These are phyloP conservation scores for Cytidiella melzeri DNA, from an alignment of 768 basidiomycete species.

Conservation along the genomic window DNA sequence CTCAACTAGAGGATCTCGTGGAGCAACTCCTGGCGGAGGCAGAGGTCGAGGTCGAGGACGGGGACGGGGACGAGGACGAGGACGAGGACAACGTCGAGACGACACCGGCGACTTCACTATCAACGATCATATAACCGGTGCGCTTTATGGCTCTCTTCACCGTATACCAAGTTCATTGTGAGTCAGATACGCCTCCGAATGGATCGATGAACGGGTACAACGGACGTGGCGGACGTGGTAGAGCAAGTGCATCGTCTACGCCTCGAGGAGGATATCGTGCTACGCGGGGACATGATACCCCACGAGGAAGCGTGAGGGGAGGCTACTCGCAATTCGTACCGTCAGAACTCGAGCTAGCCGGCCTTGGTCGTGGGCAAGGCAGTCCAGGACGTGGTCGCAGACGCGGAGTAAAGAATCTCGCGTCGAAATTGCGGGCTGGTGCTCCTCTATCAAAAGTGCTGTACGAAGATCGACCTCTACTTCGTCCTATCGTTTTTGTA, in stretches of 20 bases:
- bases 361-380: background rate
- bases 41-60: constrained; percentile 18
- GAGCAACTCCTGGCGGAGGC: constrained; percentile 13
- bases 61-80: constrained; percentile 23
- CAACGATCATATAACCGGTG: constrained; percentile 24
- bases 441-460: constrained; percentile 52
- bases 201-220: background rate
- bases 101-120: constrained; percentile 22
- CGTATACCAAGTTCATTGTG: constrained; percentile 6
- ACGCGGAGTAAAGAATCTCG: constrained; percentile 16
- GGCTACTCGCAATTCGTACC: constrained; percentile 6
- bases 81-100: constrained; percentile 18
- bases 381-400: constrained; percentile 17
- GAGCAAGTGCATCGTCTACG: constrained; percentile 9
- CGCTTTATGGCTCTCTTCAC: constrained; percentile 11
- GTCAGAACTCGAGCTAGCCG: background rate
- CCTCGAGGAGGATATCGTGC: constrained; percentile 13
- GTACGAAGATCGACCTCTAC: constrained; percentile 50
- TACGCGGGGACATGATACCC: constrained; percentile 13
- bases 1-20: background rate
- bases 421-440: constrained; percentile 30
- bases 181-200: constrained; percentile 10
- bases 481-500: constrained; percentile 69
- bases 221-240: constrained; percentile 10
- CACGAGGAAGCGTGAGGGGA: constrained; percentile 23